Percentiles rank a stretch among this genome's conserved stretches.
Evolutionary conservation across 148 eudicot genomes (phyloP).

Genomic region (Chenopodium berlandieri): DNA sequence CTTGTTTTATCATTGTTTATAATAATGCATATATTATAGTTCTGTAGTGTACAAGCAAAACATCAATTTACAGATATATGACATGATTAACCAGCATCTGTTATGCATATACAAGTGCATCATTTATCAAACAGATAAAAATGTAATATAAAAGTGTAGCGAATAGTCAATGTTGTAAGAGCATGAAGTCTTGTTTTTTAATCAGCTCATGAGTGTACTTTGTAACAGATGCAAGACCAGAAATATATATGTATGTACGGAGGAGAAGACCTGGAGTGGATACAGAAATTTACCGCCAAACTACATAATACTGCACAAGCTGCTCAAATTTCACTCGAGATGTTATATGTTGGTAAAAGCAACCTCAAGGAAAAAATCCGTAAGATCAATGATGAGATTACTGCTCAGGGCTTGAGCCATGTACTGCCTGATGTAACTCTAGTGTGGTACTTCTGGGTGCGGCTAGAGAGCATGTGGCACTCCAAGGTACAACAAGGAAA

Average conservation of each 20-base stretch:
- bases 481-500: slow-evolving; percentile 61
- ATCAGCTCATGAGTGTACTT: neutral
- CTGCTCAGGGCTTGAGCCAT: slow-evolving; percentile 46
- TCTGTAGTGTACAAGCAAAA: neutral
- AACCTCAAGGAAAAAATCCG: slow-evolving; percentile 55
- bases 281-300: slow-evolving; percentile 44
- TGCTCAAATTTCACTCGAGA: slow-evolving; percentile 47
- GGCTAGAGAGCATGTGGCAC: slow-evolving; percentile 87
- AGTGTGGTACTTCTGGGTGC: slow-evolving; percentile 78
- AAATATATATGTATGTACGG: slow-evolving; percentile 71
- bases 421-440: slow-evolving; percentile 44
- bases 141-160: too few species aligned
- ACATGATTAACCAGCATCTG: too few species aligned
- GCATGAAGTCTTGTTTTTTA: too few species aligned
- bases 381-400: slow-evolving; percentile 34
- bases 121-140: too few species aligned
- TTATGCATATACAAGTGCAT: too few species aligned
- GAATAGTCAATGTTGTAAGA: too few species aligned
- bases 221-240: slow-evolving; percentile 38
- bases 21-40: neutral
- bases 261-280: slow-evolving; percentile 81
- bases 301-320: slow-evolving; percentile 38
- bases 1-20: neutral
- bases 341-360: slow-evolving; percentile 78
- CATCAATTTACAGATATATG: too few species aligned